Evolutionary conservation across 2,329 filamentous ascomycete species (phyloP).

Genomic region (Orbilia javanica): DNA sequence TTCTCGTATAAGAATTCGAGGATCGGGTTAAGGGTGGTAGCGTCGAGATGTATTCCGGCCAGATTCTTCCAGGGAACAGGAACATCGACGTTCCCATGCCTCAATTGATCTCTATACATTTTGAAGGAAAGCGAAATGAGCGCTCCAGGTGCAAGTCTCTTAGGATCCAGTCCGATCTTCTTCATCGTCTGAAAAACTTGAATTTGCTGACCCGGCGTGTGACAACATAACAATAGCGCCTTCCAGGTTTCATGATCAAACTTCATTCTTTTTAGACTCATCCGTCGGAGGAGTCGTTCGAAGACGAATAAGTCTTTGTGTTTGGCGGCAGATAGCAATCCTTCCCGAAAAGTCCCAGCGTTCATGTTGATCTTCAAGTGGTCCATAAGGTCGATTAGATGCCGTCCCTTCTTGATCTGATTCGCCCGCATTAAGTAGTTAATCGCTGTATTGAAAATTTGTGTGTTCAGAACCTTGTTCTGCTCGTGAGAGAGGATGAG

Average conservation of each 20-base stretch:
- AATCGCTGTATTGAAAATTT: conserved; percentile 44
- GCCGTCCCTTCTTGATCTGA: conserved; percentile 41
- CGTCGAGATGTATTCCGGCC: conserved; percentile 25
- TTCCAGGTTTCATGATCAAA: conserved; percentile 33
- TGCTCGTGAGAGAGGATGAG: conserved; percentile 40
- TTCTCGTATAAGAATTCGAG: conserved; percentile 45
- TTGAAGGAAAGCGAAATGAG: conserved; percentile 29
- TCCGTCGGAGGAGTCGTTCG: conserved; percentile 23
- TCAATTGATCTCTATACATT: conserved; percentile 49
- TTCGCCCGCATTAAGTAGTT: conserved; percentile 46
- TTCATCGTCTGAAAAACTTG: conserved; percentile 34
- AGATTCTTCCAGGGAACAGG: conserved; percentile 39
- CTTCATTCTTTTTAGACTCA: conserved; percentile 19
- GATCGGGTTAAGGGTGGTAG: conserved; percentile 35
- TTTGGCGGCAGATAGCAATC: conserved; percentile 26
- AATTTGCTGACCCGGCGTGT: conserved; percentile 41
- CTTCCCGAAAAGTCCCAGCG: conserved; percentile 31
- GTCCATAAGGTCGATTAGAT: conserved; percentile 49
- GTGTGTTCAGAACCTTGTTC: conserved; percentile 25
- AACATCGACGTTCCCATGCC: conserved; percentile 20
- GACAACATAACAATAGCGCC: conserved; percentile 21
- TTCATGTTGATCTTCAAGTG: conserved; percentile 41
- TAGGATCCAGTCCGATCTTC: conserved; percentile 40
- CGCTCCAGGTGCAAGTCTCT: conserved; percentile 10
- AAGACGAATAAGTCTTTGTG: conserved; percentile 47